Conservation (phyloP, 164 flowering plant species). For the Magnolia officinalis region DNA sequence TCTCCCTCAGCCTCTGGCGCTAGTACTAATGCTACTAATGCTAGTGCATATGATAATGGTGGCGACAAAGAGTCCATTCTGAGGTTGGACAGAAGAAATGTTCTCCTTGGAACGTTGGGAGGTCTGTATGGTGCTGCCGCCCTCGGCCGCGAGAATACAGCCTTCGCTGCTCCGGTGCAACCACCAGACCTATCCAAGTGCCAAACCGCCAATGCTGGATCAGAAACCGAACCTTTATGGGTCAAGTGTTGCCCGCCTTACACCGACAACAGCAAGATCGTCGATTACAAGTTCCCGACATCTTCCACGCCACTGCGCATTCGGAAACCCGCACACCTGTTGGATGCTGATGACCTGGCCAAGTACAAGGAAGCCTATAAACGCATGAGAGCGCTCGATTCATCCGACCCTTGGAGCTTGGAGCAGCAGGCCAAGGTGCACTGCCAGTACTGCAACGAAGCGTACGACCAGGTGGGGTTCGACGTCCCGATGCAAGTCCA, state of each 20-base stretch:
- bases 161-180: neutral
- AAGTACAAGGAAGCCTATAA: neutral
- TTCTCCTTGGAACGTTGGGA: neutral
- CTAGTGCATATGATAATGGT: neutral
- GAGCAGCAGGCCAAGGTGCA: neutral
- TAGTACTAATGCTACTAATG: neutral
- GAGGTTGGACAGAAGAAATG: constrained; percentile 1
- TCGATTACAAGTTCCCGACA: neutral
- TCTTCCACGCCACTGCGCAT: neutral
- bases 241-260: neutral
- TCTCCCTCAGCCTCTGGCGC: neutral
- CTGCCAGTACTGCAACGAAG: neutral
- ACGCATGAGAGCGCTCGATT: neutral
- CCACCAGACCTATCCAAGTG: neutral
- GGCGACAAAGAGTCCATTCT: neutral
- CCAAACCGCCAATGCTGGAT: neutral
- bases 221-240: too few relatives aligned
- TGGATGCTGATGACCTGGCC: neutral
- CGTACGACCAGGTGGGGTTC: neutral
- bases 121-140: neutral
- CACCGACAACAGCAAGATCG: neutral
- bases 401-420: neutral
- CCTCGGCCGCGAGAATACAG: neutral
- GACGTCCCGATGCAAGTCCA: neutral
- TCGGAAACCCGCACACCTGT: neutral